phyloP scores from a whole-genome alignment of 768 basidiomycete species.

The Mycena floridula region DNA sequence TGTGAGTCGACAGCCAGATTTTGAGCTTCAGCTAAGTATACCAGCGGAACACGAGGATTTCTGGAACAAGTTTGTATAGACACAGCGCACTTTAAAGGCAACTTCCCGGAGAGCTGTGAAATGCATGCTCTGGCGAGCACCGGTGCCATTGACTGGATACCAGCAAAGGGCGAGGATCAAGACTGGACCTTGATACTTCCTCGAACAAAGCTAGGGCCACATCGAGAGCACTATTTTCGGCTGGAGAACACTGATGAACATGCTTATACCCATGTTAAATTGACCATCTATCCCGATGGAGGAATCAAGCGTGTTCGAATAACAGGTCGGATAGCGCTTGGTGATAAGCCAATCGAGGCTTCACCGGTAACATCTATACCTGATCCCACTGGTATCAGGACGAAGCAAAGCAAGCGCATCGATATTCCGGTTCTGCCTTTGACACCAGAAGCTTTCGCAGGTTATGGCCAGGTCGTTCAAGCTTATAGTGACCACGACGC shows the following conservation, averaged over 20 bases:
- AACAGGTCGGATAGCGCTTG: conserved; percentile 43
- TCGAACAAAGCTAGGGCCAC: conserved; percentile 78
- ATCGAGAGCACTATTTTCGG: conserved; percentile 86
- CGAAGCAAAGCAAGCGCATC: not conserved
- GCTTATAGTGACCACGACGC: conserved; percentile 66
- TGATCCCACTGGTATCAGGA: not conserved
- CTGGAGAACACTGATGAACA: conserved; percentile 55
- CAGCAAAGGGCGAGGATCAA: conserved; percentile 29
- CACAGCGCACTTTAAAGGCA: conserved; percentile 93
- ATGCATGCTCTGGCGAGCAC: conserved; percentile 51
- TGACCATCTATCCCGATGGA: conserved; percentile 93
- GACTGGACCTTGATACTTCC: conserved; percentile 74
- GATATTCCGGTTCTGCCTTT: conserved; percentile 58
- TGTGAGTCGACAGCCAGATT: conserved; percentile 54
- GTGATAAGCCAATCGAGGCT: conserved; percentile 4
- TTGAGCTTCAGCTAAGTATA: too few relatives aligned
- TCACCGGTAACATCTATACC: not conserved
- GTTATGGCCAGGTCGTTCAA: conserved; percentile 90
- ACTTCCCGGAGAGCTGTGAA: conserved; percentile 88
- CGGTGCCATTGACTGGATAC: conserved; percentile 30
- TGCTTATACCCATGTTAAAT: conserved; percentile 74
- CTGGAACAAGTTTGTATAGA: conserved; percentile 85
- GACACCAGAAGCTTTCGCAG: conserved; percentile 79
- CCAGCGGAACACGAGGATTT: conserved; percentile 68
- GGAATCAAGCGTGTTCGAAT: conserved; percentile 92